Percentiles rank a stretch among this genome's conserved stretches.
phyloP scores from a whole-genome alignment of 345 rosid species.

The Carallia brachiata region DNA sequence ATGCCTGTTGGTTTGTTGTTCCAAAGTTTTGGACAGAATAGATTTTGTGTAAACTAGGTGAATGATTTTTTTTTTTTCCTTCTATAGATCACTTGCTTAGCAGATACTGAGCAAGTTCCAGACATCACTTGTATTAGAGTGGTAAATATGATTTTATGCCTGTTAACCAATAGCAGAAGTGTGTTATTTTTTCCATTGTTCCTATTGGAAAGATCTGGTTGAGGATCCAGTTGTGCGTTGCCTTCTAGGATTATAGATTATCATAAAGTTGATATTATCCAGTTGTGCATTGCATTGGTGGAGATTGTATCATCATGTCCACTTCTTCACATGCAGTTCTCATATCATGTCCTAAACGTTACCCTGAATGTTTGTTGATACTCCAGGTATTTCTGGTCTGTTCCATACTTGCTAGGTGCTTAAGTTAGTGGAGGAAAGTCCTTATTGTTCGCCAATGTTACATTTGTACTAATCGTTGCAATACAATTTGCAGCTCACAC shows the following conservation, averaged over 20 bases:
- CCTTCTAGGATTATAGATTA: too few species aligned
- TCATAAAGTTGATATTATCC: too few species aligned
- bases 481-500: conserved; percentile 54
- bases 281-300: not conserved
- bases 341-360: not conserved
- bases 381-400: too few species aligned
- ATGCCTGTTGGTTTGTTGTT: not conserved
- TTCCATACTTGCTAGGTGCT: conserved; percentile 7
- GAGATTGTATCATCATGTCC: not conserved
- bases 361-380: not conserved
- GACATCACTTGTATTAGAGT: not conserved
- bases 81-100: not conserved
- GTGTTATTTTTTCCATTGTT: too few species aligned
- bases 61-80: not conserved
- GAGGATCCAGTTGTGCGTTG: not conserved
- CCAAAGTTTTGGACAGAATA: too few species aligned
- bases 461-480: conserved; percentile 7
- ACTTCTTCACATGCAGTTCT: not conserved
- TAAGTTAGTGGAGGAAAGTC: conserved; percentile 1
- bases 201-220: not conserved
- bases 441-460: not conserved
- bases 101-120: not conserved
- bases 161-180: too few species aligned
- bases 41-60: not conserved
- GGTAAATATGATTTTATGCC: too few species aligned